Evolutionary conservation across 345 rosid genomes (phyloP), one percentile per base, ranked within the genome.

Genomic region (Bruguiera gymnorhiza): DNA sequence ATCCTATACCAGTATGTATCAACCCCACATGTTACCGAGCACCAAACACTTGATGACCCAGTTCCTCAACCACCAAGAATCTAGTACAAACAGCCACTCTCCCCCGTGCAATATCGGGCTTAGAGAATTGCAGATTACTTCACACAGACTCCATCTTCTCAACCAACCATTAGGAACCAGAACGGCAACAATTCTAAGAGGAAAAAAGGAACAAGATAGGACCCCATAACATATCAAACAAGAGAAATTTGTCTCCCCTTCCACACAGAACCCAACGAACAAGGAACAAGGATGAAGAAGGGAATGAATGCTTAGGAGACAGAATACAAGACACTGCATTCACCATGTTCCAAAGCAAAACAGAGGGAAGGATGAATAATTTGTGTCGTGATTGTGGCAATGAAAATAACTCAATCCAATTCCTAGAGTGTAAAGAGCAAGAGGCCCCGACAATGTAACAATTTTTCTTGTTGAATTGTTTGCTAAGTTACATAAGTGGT

Each of bases 31-130:
- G 37, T 51, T 66, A 72, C 68, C 74, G 65, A 48, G 67, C 80
- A 74, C 75, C 74, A 75, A 62, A 60, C 58, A 69, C 68, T 62
- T 70, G 68, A 37, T 62, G 46, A 59, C 39, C 74, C 67, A 66
- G 43, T 76, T 67, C 75, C 72, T 62, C 78, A 76, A 67, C 71
- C 64, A 83, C 73, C 77, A 70, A 59, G 54, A 66, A 69, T 69
- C 80, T 69, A 80, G 53, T 60, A 26, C 62, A 75, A 77, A 77
- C 57, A 64, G 60, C 68, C 69, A 67, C 55, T 72, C 56, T 58
- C 67, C 55, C 77, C 77, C 55, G 21, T 2, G 77, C 26, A 60
- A 53, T 39, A 68, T 60, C 57, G 66, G 21, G 56, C 60, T 62
- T 9, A 60, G 52, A 69, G 50, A 66, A 63, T 20, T 65, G 66